Conservation (phyloP, 768 basidiomycete genomes). For the Agaricus blazei region DNA sequence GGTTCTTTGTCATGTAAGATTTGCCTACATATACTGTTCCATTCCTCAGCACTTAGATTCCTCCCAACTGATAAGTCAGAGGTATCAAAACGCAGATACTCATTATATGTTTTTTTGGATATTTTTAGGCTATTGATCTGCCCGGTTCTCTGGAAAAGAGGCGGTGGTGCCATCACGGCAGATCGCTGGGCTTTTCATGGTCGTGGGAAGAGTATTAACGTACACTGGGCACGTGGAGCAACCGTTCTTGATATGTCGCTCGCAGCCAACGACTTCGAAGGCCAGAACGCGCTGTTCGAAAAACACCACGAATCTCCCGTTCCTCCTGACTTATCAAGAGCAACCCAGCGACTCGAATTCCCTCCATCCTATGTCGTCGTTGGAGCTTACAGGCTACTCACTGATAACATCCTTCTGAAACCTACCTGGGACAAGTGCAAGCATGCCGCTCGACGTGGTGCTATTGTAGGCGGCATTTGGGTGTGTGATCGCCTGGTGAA, state of each 20-base stretch:
- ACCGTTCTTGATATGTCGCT: background rate
- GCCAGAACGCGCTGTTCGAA: conserved; percentile 27
- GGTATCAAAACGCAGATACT: too few species aligned
- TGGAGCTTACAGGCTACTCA: conserved; percentile 77
- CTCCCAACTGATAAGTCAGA: too few species aligned
- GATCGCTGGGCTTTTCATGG: too few species aligned
- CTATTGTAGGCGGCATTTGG: conserved; percentile 65
- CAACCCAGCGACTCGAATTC: conserved; percentile 60
- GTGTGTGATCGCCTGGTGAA: conserved; percentile 31
- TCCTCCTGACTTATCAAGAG: conserved; percentile 45
- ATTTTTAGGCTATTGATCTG: too few species aligned
- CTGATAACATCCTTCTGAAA: conserved; percentile 60
- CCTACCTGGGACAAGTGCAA: conserved; percentile 86
- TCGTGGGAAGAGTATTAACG: background rate
- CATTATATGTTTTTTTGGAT: too few species aligned
- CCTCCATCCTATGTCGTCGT: conserved; percentile 83
- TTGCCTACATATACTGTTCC: too few species aligned
- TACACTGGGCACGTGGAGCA: too few species aligned
- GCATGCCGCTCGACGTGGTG: conserved; percentile 69
- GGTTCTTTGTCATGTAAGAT: too few species aligned
- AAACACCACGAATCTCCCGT: conserved; percentile 15
- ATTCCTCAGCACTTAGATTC: too few species aligned
- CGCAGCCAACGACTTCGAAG: conserved; percentile 19
- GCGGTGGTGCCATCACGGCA: too few species aligned
- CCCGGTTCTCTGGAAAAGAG: too few species aligned